phyloP scores from a whole-genome alignment of 1,284 basidiomycete genomes.

The Cutaneotrichosporon sp. region DNA sequence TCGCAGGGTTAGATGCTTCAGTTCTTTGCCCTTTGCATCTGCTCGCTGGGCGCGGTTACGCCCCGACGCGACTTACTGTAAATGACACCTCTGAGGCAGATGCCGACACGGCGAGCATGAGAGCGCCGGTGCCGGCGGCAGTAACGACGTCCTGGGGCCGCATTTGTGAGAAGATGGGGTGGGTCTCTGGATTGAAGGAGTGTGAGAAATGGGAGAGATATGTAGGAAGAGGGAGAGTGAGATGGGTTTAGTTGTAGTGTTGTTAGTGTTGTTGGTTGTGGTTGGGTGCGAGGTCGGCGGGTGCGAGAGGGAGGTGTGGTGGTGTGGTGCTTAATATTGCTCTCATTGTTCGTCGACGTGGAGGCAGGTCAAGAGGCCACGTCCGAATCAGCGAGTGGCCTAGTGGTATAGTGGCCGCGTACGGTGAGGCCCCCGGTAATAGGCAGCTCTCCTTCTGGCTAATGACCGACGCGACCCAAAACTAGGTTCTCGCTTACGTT shows the following conservation, averaged over 20 bases:
- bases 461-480: too few relatives aligned
- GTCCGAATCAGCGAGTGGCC: neutral
- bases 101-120: slow-evolving; percentile 36
- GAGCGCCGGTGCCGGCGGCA: slow-evolving; percentile 40
- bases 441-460: too few relatives aligned
- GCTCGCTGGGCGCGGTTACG: too few relatives aligned
- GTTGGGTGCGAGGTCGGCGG: too few relatives aligned
- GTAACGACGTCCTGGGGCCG: slow-evolving; percentile 41
- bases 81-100: slow-evolving; percentile 37
- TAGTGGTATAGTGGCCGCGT: too few relatives aligned
- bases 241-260: neutral
- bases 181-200: slow-evolving; percentile 1
- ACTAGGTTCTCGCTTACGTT: too few relatives aligned
- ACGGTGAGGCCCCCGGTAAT: too few relatives aligned
- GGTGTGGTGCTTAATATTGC: too few relatives aligned
- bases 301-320: too few relatives aligned
- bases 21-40: too few relatives aligned
- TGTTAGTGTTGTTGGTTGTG: too few relatives aligned
- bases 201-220: slow-evolving; percentile 2
- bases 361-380: neutral
- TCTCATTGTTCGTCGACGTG: slow-evolving; percentile 11
- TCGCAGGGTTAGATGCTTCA: slow-evolving; percentile 5
- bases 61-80: slow-evolving; percentile 28
- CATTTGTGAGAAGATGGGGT: slow-evolving; percentile 30
- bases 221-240: neutral